Evolutionary conservation across 2,329 filamentous ascomycete species (phyloP).

Genomic region (Laburnicola sp.): DNA sequence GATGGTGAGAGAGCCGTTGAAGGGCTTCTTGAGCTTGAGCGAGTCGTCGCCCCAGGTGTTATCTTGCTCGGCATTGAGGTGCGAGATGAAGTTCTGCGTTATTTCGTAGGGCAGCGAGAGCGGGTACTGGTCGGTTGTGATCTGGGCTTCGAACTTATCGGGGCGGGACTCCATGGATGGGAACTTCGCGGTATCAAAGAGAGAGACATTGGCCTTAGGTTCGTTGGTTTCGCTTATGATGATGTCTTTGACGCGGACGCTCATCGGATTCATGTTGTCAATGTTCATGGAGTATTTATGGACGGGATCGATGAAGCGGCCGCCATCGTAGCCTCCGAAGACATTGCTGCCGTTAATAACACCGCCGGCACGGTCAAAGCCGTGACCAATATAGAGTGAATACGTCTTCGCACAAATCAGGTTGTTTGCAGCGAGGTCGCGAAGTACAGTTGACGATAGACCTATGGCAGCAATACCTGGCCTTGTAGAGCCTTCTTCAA

Average conservation of each 20-base stretch:
- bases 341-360: slow-evolving; percentile 48
- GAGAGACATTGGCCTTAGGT: slow-evolving; percentile 36
- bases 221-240: slow-evolving; percentile 37
- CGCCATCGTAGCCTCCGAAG: slow-evolving; percentile 51
- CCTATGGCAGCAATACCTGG: slow-evolving; percentile 49
- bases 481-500: slow-evolving; percentile 32
- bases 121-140: slow-evolving; percentile 50
- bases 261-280: slow-evolving; percentile 40
- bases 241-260: slow-evolving; percentile 47
- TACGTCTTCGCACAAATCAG: slow-evolving; percentile 48
- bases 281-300: slow-evolving; percentile 41
- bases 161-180: slow-evolving; percentile 36
- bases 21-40: slow-evolving; percentile 41
- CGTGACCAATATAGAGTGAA: slow-evolving; percentile 50
- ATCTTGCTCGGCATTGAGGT: slow-evolving; percentile 39
- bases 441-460: slow-evolving; percentile 45
- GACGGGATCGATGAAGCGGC: slow-evolving; percentile 44
- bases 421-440: slow-evolving; percentile 38
- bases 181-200: slow-evolving; percentile 39
- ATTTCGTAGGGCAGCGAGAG: slow-evolving; percentile 47
- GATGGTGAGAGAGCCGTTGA: slow-evolving; percentile 48
- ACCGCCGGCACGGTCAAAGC: slow-evolving; percentile 47
- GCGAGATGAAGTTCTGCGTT: slow-evolving; percentile 46
- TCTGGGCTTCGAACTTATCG: slow-evolving; percentile 44
- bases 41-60: slow-evolving; percentile 46